Evolutionary conservation across 345 rosid species (phyloP).

Genomic region (Eucalyptus grandis): DNA sequence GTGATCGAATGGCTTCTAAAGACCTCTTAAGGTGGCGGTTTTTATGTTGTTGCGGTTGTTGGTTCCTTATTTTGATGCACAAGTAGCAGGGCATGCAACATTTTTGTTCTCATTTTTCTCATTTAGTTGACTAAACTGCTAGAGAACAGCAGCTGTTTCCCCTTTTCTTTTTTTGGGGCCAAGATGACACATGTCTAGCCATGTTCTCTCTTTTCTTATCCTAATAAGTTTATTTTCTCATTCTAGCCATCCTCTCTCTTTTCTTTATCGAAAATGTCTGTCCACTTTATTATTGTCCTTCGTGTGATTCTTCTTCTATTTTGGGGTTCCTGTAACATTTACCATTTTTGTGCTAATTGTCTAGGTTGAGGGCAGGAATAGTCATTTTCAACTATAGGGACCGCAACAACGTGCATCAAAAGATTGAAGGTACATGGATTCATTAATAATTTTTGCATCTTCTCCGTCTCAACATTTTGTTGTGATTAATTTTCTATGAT

Average conservation of each 20-base stretch:
- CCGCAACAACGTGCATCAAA: constrained; percentile 44
- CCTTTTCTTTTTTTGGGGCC: not conserved
- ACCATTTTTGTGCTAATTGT: constrained; percentile 1
- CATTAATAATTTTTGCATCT: not conserved
- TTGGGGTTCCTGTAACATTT: not conserved
- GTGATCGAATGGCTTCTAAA: not conserved
- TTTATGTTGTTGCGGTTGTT: not conserved
- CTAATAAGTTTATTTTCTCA: not conserved
- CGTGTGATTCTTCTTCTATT: not conserved
- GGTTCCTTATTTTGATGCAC: not conserved
- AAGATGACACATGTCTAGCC: not conserved
- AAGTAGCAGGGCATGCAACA: not conserved
- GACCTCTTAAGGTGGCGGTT: not conserved
- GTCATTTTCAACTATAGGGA: constrained; percentile 88
- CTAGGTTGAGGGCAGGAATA: constrained; percentile 59
- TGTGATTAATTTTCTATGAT: not conserved
- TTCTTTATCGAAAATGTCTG: not conserved
- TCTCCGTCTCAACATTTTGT: not conserved
- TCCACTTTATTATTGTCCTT: not conserved
- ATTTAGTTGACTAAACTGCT: not conserved
- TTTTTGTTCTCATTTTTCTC: not conserved
- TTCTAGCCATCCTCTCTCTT: not conserved
- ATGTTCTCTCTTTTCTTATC: not conserved
- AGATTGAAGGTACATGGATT: constrained; percentile 61
- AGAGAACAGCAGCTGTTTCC: not conserved